Base-by-base conservation (phyloP, 768 basidiomycete genomes). In the Macrolepiota dolichaula region DNA sequence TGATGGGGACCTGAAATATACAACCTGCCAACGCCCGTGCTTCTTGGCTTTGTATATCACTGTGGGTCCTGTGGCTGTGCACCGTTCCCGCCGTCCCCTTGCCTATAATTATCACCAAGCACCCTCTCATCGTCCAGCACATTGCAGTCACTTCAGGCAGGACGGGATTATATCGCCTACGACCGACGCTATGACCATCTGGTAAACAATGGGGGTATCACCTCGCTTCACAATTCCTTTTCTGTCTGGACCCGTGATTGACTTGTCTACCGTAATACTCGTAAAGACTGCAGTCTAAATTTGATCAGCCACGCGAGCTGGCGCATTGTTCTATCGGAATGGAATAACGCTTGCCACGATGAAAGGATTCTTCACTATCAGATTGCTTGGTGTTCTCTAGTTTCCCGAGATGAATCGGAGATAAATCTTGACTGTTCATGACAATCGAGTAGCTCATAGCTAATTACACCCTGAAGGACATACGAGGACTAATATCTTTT, bases 21-120 rank as follows among this genome's bases (percentile, higher is more conserved):
- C 56, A 61, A 37, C 58, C 46, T 32, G 47, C 49, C 47, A 6
- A 46, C 56, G 44, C 36, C 51, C 42, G 25, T 9, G 55, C 51
- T 56, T 55, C 37, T 54, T 60, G 46, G 32, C 51, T 55, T 69
- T 68, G 64, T 68, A 51, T 63, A 59, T 64, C 61, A 40, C 59
- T 69, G 66, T 69, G 57, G 69, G 69, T 69, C 67, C 69, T 46
- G 69, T 68, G 67, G 69, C 69, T 64, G 66, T 67, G 62, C 56
- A 3, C 22, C 19, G 29, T 35, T 24, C 55, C 29, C 22, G 22
- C 51, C 35, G 24, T 13, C 56, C 15, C 42, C 12, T n/a, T 24
- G 4, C 12, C 47, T 27, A 49, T 49, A 12, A 49, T 49, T 49
- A 15, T 24, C 24, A 22, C 47, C 12, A 12, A 24, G 24, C 11